Evolutionary conservation across 129 eudicot genomes (phyloP).

Genomic region (Smallanthus sonchifolius): DNA sequence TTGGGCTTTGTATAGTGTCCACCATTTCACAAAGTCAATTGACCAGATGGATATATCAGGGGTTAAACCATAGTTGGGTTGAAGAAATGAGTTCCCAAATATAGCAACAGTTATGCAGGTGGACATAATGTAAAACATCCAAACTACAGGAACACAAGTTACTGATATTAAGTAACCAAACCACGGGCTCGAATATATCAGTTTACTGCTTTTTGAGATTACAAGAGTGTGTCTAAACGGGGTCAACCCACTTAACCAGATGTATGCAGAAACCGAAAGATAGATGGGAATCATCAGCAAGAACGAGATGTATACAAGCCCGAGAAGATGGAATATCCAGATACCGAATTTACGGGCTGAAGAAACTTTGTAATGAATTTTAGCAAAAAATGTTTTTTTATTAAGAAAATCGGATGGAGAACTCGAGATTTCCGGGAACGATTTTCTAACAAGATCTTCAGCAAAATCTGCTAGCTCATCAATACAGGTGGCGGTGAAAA

Average conservation of each 20-base stretch:
- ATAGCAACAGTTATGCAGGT: conserved; percentile 32
- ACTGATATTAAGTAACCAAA: conserved; percentile 32
- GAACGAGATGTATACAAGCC: conserved; percentile 26
- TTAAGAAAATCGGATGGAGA: background rate
- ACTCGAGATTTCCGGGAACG: conserved; percentile 6
- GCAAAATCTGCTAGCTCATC: conserved; percentile 49
- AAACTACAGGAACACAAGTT: conserved; percentile 37
- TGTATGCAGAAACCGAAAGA: conserved; percentile 27
- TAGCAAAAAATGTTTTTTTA: background rate
- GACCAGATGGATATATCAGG: conserved; percentile 54
- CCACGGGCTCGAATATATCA: conserved; percentile 8
- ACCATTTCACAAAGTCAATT: conserved; percentile 49
- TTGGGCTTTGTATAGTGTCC: conserved; percentile 57
- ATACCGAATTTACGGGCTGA: conserved; percentile 24
- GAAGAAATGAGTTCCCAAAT: conserved; percentile 55
- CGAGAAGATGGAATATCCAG: conserved; percentile 35
- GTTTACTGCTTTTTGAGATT: background rate
- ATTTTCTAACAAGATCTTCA: conserved; percentile 28
- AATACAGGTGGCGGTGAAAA: conserved; percentile 51
- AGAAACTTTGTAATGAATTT: conserved; percentile 15
- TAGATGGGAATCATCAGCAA: conserved; percentile 32
- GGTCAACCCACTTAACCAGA: too few species aligned
- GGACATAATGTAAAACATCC: conserved; percentile 35
- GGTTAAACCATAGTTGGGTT: conserved; percentile 49
- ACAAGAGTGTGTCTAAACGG: too few species aligned